phyloP scores from a whole-genome alignment of 805 yeast species.

The Zygoascus bituminiphila region DNA sequence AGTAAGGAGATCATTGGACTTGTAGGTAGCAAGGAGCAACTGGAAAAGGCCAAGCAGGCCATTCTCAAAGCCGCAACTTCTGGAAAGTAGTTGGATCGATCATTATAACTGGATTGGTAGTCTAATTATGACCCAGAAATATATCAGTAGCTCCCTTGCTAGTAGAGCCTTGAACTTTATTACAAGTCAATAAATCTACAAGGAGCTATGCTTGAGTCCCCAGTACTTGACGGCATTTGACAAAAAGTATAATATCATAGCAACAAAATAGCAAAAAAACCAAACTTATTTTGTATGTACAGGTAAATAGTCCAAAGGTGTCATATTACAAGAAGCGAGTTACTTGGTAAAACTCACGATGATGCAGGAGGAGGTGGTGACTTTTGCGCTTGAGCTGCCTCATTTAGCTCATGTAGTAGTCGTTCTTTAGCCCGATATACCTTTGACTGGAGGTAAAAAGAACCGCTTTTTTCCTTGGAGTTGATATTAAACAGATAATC shows the following conservation, averaged over 20 bases:
- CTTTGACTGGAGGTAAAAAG: conserved; percentile 87
- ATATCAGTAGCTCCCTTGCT: too few relatives aligned
- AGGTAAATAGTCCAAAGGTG: too few relatives aligned
- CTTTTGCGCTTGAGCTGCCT: not conserved
- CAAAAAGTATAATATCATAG: not conserved
- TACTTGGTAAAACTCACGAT: too few relatives aligned
- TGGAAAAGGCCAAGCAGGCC: conserved; percentile 41
- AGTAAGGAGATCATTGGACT: conserved; percentile 46
- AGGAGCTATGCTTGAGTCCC: too few relatives aligned
- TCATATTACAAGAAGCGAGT: too few relatives aligned
- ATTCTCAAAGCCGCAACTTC: conserved; percentile 25
- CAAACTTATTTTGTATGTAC: not conserved
- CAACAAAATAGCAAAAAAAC: not conserved
- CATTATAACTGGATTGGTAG: too few relatives aligned
- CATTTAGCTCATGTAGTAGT: conserved; percentile 57
- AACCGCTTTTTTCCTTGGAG: conserved; percentile 91
- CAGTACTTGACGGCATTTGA: too few relatives aligned
- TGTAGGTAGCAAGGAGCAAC: conserved; percentile 50
- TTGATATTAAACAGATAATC: conserved; percentile 80
- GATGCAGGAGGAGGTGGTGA: not conserved
- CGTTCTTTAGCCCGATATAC: conserved; percentile 93
- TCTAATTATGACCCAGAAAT: too few relatives aligned
- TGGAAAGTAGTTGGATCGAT: too few relatives aligned
- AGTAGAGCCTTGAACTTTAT: too few relatives aligned
- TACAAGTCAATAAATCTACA: too few relatives aligned